Evolutionary conservation across 2,329 filamentous ascomycete genomes (phyloP).

Genomic region (Hypoxylon sp.): DNA sequence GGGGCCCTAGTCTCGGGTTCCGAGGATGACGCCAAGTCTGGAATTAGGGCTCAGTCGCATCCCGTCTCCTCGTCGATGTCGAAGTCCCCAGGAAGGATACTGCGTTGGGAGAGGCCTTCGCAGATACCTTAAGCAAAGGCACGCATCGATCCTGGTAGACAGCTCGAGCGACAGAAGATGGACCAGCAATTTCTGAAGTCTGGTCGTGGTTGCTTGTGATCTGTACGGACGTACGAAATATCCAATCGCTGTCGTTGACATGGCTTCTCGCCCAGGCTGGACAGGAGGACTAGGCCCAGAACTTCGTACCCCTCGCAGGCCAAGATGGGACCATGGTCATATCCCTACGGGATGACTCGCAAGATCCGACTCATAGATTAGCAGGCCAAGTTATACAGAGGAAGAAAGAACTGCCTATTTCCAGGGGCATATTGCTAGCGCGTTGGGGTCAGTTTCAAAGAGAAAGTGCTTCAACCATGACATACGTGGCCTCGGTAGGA

Average conservation of each 20-base stretch:
- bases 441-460: not conserved
- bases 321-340: not conserved
- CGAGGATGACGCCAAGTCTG: constrained; percentile 27
- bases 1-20: constrained; percentile 37
- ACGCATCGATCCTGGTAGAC: constrained; percentile 31
- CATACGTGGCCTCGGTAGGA: not conserved
- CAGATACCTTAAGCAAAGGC: constrained; percentile 26
- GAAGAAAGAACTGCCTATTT: constrained; percentile 1
- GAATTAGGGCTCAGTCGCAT: constrained; percentile 38
- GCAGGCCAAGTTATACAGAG: too few relatives aligned
- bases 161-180: constrained; percentile 40
- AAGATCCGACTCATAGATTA: too few relatives aligned
- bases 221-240: too few relatives aligned
- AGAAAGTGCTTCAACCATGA: not conserved
- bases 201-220: too few relatives aligned
- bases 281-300: constrained; percentile 42
- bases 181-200: too few relatives aligned
- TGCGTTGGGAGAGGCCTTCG: constrained; percentile 35
- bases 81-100: constrained; percentile 21
- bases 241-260: not conserved
- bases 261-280: not conserved
- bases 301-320: constrained; percentile 34
- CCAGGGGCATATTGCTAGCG: constrained; percentile 1
- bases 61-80: constrained; percentile 33
- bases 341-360: not conserved